A percentile compares a stretch with the other conserved stretches of the same genome.
phyloP scores from a whole-genome alignment of 805 yeast genomes.

The Torulaspora delbrueckii region DNA sequence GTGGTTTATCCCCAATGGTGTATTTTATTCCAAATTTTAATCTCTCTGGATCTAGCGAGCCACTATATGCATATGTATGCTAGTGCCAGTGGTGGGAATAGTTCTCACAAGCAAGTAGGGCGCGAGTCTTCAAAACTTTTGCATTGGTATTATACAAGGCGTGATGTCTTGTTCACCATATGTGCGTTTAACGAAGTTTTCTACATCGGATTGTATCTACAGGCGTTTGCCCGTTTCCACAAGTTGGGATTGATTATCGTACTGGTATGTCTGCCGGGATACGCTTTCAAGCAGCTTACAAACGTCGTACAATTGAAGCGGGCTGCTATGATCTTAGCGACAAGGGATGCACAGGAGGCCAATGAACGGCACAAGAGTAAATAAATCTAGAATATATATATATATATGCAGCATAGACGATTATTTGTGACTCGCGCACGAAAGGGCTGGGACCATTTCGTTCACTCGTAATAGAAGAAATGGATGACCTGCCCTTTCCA shows the following conservation, averaged over 20 bases:
- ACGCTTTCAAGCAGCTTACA: conserved; percentile 85
- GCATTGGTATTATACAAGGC: conserved; percentile 81
- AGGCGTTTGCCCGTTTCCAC: conserved; percentile 45
- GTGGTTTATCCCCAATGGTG: conserved; percentile 62
- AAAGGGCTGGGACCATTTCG: too few relatives aligned
- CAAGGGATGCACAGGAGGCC: conserved; percentile 49
- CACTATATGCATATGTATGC: conserved; percentile 99
- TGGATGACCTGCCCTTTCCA: too few relatives aligned
- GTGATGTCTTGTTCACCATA: conserved; percentile 74
- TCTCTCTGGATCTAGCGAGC: conserved; percentile 82
- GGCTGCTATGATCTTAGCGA: conserved; percentile 80
- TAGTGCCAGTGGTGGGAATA: conserved; percentile 69
- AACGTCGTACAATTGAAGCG: conserved; percentile 82
- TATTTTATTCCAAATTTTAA: conserved; percentile 68
- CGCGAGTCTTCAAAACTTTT: conserved; percentile 66
- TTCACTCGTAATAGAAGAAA: too few relatives aligned
- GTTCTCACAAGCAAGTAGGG: conserved; percentile 78
- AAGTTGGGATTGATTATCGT: conserved; percentile 59
- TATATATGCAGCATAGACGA: not conserved
- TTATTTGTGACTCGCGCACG: too few relatives aligned
- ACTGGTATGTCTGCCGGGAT: conserved; percentile 69
- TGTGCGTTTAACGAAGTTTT: conserved; percentile 93
- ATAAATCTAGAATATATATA: not conserved
- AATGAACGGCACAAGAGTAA: conserved; percentile 17
- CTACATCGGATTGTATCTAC: conserved; percentile 82